These are phyloP conservation scores for Schizochytrium sp. DNA, from an alignment of 108 stramenopile genomes.

Conservation along the genomic window DNA sequence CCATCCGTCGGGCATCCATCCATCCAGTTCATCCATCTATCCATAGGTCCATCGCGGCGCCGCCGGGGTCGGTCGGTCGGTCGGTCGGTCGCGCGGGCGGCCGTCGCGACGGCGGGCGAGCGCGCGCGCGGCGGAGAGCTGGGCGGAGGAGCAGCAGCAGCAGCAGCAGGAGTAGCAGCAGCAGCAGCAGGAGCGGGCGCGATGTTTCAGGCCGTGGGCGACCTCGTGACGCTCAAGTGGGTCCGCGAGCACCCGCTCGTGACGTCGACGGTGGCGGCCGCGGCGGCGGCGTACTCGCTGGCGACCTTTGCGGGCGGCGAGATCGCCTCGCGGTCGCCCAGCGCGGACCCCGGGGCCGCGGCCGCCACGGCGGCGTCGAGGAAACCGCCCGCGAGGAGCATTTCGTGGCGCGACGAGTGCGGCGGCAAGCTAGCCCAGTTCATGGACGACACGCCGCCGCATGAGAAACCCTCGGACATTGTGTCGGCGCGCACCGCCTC, in stretches of 20 bases:
- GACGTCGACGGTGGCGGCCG: conserved; percentile 1
- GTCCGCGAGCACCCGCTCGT: conserved; percentile 13
- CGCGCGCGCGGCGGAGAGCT: too few species aligned
- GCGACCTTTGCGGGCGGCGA: not conserved
- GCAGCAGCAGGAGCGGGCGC: too few species aligned
- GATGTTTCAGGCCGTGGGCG: conserved; percentile 14
- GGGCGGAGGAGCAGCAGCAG: too few species aligned
- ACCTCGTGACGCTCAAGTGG: conserved; percentile 11
- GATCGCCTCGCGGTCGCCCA: too few species aligned
- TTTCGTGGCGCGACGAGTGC: not conserved
- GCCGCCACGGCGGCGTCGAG: not conserved
- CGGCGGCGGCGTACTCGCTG: not conserved
- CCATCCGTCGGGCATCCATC: too few species aligned
- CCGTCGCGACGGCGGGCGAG: too few species aligned
- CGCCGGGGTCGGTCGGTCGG: too few species aligned
- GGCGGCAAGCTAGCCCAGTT: conserved; percentile 14
- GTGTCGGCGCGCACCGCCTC: too few species aligned
- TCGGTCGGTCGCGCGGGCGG: not conserved
- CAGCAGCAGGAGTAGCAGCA: too few species aligned
- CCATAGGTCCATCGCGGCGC: too few species aligned
- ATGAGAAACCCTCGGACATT: not conserved
- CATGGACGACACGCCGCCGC: not conserved
- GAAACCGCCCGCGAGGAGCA: not conserved
- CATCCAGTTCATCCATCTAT: too few species aligned
- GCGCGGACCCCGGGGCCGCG: not conserved